phyloP scores from a whole-genome alignment of 176 grass and related monocot species.

The Avena eriantha region DNA sequence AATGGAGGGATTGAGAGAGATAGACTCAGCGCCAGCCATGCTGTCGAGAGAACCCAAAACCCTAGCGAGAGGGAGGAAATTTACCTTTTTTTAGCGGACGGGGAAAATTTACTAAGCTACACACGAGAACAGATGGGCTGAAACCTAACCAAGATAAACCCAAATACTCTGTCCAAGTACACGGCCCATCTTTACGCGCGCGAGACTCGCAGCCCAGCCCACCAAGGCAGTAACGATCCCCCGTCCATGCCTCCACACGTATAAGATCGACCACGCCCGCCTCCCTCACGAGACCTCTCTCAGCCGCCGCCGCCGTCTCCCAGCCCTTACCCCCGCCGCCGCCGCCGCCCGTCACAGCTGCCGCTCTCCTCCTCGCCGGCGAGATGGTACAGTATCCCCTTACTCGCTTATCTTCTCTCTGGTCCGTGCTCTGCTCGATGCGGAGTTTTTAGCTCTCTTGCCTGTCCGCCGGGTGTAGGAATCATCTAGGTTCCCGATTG shows the following conservation, averaged over 20 bases:
- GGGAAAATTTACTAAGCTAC: no score
- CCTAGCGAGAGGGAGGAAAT: no score
- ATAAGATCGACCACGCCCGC: constrained; percentile 7
- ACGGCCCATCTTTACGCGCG: background rate
- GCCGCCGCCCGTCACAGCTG: background rate
- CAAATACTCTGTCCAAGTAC: no score
- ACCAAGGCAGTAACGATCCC: background rate
- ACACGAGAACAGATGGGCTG: no score
- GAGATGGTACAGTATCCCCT: constrained; percentile 30
- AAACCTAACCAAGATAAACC: no score
- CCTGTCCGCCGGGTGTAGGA: background rate
- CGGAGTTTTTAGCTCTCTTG: background rate
- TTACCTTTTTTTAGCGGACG: no score
- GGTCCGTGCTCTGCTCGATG: background rate
- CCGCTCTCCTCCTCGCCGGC: constrained; percentile 2
- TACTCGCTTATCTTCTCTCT: background rate
- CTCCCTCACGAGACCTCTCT: background rate
- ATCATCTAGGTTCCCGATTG: background rate
- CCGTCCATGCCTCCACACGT: background rate
- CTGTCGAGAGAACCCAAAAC: no score
- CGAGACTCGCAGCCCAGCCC: background rate
- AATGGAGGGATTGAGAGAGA: no score
- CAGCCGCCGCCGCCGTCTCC: background rate
- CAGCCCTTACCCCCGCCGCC: background rate
- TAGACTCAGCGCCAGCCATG: no score